Conservation (phyloP, 2,329 filamentous ascomycete species). For the Fusarium verticillioides region DNA sequence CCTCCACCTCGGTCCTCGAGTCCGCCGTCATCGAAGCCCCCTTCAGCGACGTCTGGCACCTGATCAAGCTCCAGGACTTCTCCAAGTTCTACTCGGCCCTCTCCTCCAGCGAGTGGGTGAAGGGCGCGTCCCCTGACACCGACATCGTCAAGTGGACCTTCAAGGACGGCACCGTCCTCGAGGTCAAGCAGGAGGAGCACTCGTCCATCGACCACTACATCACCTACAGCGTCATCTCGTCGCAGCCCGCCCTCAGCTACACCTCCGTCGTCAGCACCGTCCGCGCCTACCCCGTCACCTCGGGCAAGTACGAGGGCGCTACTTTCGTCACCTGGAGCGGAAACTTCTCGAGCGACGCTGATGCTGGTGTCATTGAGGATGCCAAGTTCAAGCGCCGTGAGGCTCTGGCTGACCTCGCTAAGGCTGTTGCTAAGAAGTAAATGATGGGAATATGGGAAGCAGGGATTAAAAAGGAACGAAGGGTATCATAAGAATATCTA, state of each 20-base stretch:
- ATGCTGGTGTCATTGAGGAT: slow-evolving; percentile 77
- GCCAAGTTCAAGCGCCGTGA: slow-evolving; percentile 82
- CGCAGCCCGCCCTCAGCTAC: slow-evolving; percentile 73
- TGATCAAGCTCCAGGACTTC: slow-evolving; percentile 79
- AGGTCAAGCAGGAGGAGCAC: slow-evolving; percentile 82
- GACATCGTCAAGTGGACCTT: slow-evolving; percentile 77
- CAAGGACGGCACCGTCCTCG: slow-evolving; percentile 73
- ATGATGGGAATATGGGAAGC: background rate
- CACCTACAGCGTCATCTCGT: slow-evolving; percentile 77
- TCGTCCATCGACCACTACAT: slow-evolving; percentile 80
- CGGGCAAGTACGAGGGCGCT: slow-evolving; percentile 69
- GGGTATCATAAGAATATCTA: background rate
- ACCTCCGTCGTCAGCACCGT: slow-evolving; percentile 75
- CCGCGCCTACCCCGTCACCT: slow-evolving; percentile 73
- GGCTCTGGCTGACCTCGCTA: slow-evolving; percentile 73
- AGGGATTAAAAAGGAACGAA: background rate
- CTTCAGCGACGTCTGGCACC: slow-evolving; percentile 76
- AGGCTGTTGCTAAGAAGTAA: slow-evolving; percentile 53
- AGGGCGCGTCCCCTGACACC: slow-evolving; percentile 71
- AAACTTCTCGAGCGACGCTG: slow-evolving; percentile 77
- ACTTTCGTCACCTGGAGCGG: slow-evolving; percentile 77
- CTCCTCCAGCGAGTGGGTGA: slow-evolving; percentile 69
- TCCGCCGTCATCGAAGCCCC: slow-evolving; percentile 75
- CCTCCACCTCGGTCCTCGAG: slow-evolving; percentile 73
- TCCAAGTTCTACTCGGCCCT: slow-evolving; percentile 74